Evolutionary conservation across 768 basidiomycete genomes (phyloP), one percentile per base, ranked within the genome.

Genomic region (Infundibulicybe gibba): DNA sequence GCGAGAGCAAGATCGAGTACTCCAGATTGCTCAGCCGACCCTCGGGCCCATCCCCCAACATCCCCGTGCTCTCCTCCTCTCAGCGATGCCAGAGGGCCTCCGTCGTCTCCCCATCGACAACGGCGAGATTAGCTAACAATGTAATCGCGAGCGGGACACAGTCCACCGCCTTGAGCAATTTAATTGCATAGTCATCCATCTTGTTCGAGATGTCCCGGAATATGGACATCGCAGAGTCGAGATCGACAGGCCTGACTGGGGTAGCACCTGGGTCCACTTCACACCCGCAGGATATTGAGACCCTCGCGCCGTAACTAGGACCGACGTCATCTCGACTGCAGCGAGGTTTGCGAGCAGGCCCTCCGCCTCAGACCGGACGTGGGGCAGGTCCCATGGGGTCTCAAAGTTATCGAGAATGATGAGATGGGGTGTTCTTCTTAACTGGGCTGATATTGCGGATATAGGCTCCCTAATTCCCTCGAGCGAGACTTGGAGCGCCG

Each of bases 401-500:
- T 68, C 67, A 8, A 68, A 60, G 42, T 68, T 68, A 43, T 68
- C 66, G 6, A 68, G 45, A 13, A 62, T 53, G 33, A 68, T 32
- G 9, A 67, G 42, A 32, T 43, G 54, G 9, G 53, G 48, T 13
- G 39, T 34, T 40, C 43, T 40, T 13, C 31, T 41, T 8, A 63
- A 50, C 13, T 40, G 49, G 2, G 32, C 43, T n/a, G 52, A 38
- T 16, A 64, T 48, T 8, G 44, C 37, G 8, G 56, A 49, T 9
- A 63, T 32, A 5, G 57, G 42, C 31, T 51, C 42, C 3, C 49
- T 44, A 3, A 47, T 10, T 1, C 49, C 44, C 16, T 58, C 56
- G 1, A 41, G 17, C 2, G 46, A 10, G 8, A 64, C 47, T 13
- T 56, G 47, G n/a, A 62, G 45, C 6, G 51, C 43, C 17, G 39